These are phyloP conservation scores for Globisporangium spinosum DNA, from an alignment of 352 stramenopile species.

Conservation along the genomic window DNA sequence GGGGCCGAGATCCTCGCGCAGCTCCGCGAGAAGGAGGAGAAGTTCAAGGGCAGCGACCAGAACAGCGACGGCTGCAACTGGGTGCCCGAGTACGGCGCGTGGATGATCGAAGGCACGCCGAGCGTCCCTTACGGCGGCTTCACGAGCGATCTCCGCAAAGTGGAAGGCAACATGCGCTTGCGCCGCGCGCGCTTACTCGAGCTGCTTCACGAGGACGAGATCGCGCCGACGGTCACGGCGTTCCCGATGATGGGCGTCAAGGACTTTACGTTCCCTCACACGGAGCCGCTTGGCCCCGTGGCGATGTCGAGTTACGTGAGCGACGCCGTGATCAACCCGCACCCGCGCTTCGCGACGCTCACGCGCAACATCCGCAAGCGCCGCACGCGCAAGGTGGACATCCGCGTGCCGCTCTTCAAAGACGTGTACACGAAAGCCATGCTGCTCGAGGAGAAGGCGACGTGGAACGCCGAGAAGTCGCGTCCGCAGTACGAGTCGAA, in stretches of 20 bases:
- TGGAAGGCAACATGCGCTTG: constrained; percentile 98
- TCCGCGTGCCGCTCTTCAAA: constrained; percentile 82
- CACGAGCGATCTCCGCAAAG: constrained; percentile 92
- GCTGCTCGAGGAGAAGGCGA: constrained; percentile 61
- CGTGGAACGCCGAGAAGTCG: constrained; percentile 78
- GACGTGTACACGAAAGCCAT: constrained; percentile 80
- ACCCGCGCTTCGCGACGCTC: constrained; percentile 97
- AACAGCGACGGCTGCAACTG: constrained; percentile 93
- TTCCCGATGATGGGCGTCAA: constrained; percentile 96
- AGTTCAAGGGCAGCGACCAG: constrained; percentile 27
- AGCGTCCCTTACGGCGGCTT: constrained; percentile 93
- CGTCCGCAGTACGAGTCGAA: constrained; percentile 78
- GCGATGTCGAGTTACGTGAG: constrained; percentile 96
- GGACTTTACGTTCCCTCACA: constrained; percentile 86
- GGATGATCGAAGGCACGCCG: constrained; percentile 99
- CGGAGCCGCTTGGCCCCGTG: constrained; percentile 60
- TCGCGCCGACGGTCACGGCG: constrained; percentile 94
- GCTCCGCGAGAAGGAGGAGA: constrained; percentile 88
- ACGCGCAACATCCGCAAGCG: constrained; percentile 98
- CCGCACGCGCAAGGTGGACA: constrained; percentile 81
- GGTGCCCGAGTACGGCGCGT: constrained; percentile 99
- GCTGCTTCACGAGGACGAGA: constrained; percentile 93
- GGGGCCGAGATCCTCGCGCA: constrained; percentile 94
- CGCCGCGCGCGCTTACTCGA: constrained; percentile 93
- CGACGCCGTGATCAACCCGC: constrained; percentile 98